Evolutionary conservation across 106 monocot species (phyloP).

Genomic region (Cymbidium sinense): DNA sequence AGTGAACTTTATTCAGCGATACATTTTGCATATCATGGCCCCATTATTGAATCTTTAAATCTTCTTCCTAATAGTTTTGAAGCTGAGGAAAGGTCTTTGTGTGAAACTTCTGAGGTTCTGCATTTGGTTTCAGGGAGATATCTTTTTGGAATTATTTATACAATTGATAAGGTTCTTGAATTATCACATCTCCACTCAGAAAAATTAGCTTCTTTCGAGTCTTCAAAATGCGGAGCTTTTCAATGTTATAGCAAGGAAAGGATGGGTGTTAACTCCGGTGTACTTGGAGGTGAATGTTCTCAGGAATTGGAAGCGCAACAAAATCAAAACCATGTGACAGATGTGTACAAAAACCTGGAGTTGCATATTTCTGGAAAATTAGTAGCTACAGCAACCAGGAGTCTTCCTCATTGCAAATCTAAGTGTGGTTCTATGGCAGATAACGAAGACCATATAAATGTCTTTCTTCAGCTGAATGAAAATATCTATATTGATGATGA

Average conservation of each 20-base stretch:
- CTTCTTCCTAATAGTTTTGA: conserved; percentile 90
- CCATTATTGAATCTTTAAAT: conserved; percentile 64
- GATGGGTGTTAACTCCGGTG: conserved; percentile 5
- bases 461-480: conserved; percentile 42
- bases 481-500: background rate
- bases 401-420: conserved; percentile 19
- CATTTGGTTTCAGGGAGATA: conserved; percentile 92
- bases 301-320: conserved; percentile 11
- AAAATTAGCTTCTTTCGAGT: conserved; percentile 22
- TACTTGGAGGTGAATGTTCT: background rate
- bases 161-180: conserved; percentile 39
- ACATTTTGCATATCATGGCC: conserved; percentile 85
- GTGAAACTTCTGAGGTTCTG: conserved; percentile 78
- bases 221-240: conserved; percentile 7
- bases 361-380: conserved; percentile 63
- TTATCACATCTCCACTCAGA: conserved; percentile 35
- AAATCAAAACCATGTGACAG: conserved; percentile 14
- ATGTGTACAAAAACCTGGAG: conserved; percentile 67
- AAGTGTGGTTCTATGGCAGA: conserved; percentile 15
- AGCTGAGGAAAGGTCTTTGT: conserved; percentile 85
- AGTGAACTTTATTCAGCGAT: conserved; percentile 84
- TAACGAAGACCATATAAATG: conserved; percentile 62
- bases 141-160: conserved; percentile 66
- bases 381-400: conserved; percentile 70
- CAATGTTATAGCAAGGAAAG: conserved; percentile 9